A percentile compares a stretch with the other conserved stretches of the same genome.
phyloP scores from a whole-genome alignment of 768 basidiomycete species.

The Termitomyces sp. region DNA sequence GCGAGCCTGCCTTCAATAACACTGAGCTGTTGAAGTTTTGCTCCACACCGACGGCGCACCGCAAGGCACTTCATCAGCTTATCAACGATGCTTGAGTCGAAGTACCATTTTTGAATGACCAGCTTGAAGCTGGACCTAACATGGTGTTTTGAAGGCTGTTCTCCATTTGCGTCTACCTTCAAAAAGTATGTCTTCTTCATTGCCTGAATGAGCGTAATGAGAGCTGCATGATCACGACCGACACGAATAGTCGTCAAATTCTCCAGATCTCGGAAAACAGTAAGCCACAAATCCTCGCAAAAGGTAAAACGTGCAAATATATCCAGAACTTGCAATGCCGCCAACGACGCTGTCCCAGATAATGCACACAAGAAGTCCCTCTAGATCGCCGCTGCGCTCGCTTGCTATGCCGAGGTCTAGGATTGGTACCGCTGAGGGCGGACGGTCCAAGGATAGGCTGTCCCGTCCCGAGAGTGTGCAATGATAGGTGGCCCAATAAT shows the following conservation, averaged over 20 bases:
- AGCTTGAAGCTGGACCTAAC: neutral
- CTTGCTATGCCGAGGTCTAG: neutral
- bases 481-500: accelerated
- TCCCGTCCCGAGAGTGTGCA: neutral
- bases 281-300: neutral
- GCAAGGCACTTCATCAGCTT: neutral
- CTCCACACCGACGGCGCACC: neutral
- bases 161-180: neutral
- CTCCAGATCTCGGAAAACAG: neutral
- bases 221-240: neutral
- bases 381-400: too few species aligned
- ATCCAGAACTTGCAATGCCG: neutral
- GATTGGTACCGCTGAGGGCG: neutral
- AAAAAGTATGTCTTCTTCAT: neutral
- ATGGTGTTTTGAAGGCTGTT: neutral
- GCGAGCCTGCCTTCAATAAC: neutral
- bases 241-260: neutral
- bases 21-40: neutral
- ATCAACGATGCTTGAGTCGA: neutral
- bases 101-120: neutral
- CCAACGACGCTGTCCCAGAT: neutral
- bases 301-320: neutral
- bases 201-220: neutral
- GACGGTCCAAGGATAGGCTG: neutral
- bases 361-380: neutral